Percentiles rank a stretch among this genome's conserved stretches.
Conservation (phyloP, 176 grass and related monocot genomes). For the Oryza glaberrima region DNA sequence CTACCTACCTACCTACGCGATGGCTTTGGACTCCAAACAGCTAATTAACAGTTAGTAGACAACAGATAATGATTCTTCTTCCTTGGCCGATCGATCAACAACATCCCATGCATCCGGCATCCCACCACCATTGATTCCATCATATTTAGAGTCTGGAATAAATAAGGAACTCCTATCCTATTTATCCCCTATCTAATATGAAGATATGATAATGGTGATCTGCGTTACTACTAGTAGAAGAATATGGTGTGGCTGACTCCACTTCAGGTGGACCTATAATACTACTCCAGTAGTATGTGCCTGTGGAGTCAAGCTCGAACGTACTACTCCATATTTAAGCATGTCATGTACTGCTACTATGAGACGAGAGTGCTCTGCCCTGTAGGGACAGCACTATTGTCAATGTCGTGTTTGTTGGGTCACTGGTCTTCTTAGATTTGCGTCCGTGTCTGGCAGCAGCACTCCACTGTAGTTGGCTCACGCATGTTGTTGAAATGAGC, state of each 20-base stretch:
- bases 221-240: no score
- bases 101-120: neutral
- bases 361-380: neutral
- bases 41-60: slow-evolving; percentile 1
- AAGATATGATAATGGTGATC: no score
- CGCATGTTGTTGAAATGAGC: neutral
- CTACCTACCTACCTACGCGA: neutral
- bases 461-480: neutral
- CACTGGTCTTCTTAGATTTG: no score
- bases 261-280: neutral
- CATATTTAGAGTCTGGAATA: neutral
- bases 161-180: neutral
- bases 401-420: neutral
- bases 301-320: neutral
- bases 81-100: slow-evolving; percentile 14
- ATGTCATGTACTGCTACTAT: neutral
- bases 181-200: neutral
- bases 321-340: no score
- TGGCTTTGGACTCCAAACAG: neutral
- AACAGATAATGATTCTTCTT: slow-evolving; percentile 34
- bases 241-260: neutral
- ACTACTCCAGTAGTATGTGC: no score
- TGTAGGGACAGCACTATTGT: neutral
- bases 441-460: no score
- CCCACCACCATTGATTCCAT: neutral